phyloP scores from a whole-genome alignment of 2,329 filamentous ascomycete species.

The Beauveria rudraprayagi region DNA sequence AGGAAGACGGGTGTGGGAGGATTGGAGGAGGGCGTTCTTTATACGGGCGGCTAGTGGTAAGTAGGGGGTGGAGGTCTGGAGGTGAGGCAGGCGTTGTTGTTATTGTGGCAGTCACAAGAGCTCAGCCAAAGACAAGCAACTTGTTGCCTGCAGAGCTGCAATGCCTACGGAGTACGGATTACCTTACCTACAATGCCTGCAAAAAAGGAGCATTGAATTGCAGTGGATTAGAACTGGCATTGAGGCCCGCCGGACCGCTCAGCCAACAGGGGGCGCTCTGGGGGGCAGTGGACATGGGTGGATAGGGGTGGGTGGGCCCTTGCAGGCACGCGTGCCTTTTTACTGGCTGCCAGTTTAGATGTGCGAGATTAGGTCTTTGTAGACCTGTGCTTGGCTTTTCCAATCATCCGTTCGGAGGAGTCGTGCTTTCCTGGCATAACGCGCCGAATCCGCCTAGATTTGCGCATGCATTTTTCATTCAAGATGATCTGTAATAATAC shows the following conservation, averaged over 20 bases:
- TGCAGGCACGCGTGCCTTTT: neutral
- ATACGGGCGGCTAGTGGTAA: slow-evolving; percentile 27
- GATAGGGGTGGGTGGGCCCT: neutral
- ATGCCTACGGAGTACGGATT: too few relatives aligned
- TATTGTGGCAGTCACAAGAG: too few relatives aligned
- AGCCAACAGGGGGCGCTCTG: neutral
- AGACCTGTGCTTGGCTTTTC: too few relatives aligned
- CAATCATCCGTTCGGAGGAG: too few relatives aligned
- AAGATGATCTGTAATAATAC: too few relatives aligned
- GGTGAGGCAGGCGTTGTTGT: neutral
- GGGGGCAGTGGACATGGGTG: neutral
- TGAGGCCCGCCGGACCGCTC: neutral
- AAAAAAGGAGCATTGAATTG: too few relatives aligned
- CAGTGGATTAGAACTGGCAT: neutral
- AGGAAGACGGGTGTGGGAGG: slow-evolving; percentile 22
- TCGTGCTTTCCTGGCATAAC: neutral
- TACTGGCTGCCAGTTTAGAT: neutral
- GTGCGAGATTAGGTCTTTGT: neutral
- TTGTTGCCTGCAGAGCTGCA: neutral
- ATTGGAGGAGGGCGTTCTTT: slow-evolving; percentile 38
- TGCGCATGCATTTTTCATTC: too few relatives aligned
- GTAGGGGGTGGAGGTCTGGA: neutral
- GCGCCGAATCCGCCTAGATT: too few relatives aligned
- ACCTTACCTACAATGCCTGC: neutral
- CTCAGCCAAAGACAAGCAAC: too few relatives aligned